A percentile compares a stretch with the other conserved stretches of the same genome.
Conservation (phyloP, 2,329 filamentous ascomycete species). For the Davidsoniella neocaledoniae region DNA sequence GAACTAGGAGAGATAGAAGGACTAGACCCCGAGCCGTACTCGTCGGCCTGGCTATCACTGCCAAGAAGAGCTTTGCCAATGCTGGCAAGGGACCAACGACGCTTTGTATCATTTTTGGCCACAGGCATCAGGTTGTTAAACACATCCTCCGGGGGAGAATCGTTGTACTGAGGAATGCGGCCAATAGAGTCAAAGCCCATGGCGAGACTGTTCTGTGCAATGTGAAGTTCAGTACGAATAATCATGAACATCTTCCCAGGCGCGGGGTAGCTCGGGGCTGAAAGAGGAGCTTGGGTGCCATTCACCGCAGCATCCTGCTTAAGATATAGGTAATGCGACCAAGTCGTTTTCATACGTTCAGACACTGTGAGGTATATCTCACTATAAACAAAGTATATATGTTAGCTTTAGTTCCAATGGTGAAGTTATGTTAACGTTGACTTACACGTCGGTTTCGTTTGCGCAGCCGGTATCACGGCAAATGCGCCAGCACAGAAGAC, state of each 20-base stretch:
- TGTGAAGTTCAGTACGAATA: conserved; percentile 55
- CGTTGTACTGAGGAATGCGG: conserved; percentile 16
- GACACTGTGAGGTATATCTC: conserved; percentile 53
- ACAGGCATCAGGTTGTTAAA: conserved; percentile 15
- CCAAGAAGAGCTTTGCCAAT: conserved; percentile 41
- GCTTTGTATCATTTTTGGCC: conserved; percentile 30
- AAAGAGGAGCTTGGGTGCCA: conserved; percentile 32
- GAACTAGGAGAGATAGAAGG: conserved; percentile 16
- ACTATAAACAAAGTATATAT: conserved; percentile 23
- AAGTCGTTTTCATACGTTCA: conserved; percentile 51
- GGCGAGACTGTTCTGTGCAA: conserved; percentile 30
- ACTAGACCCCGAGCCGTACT: conserved; percentile 15
- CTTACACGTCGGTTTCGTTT: conserved; percentile 51
- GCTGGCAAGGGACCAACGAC: conserved; percentile 45
- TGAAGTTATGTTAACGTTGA: conserved; percentile 14
- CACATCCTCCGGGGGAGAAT: conserved; percentile 15
- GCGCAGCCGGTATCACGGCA: conserved; percentile 56
- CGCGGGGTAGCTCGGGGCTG: conserved; percentile 71
- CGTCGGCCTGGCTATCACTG: conserved; percentile 8
- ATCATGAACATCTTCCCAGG: conserved; percentile 78
- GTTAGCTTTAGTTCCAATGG: conserved; percentile 16
- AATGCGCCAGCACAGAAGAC: conserved; percentile 75
- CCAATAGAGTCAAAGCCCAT: conserved; percentile 33
- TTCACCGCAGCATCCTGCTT: conserved; percentile 44
- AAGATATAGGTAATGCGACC: conserved; percentile 65